These are phyloP conservation scores for Fusarium piperis DNA, from an alignment of 2,329 filamentous ascomycete genomes.

Conservation along the genomic window DNA sequence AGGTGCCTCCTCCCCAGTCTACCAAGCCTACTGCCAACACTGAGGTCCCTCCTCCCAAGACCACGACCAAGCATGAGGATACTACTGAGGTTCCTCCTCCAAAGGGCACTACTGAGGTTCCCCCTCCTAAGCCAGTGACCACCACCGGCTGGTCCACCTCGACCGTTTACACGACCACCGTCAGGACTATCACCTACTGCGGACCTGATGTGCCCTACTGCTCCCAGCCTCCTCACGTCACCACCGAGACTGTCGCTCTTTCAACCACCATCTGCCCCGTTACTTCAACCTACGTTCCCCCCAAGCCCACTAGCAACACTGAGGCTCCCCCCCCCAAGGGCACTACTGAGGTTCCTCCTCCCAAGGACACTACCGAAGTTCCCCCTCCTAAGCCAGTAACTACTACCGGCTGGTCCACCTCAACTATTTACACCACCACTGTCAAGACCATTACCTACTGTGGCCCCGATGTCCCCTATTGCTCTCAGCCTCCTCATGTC, in stretches of 20 bases:
- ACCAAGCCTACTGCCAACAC: constrained; percentile 23
- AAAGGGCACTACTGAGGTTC: background rate
- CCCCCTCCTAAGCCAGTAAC: background rate
- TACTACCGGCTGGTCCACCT: constrained; percentile 8
- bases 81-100: constrained; percentile 4
- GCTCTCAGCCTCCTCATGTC: constrained; percentile 16
- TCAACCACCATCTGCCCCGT: constrained; percentile 29
- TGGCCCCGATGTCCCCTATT: constrained; percentile 14
- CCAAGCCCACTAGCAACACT: background rate
- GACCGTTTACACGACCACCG: constrained; percentile 30
- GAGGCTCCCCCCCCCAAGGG: background rate
- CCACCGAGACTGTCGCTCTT: constrained; percentile 22
- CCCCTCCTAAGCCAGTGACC: background rate
- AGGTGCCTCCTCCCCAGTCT: background rate
- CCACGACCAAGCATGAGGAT: constrained; percentile 29
- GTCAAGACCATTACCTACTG: constrained; percentile 27
- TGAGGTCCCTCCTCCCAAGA: constrained; percentile 6
- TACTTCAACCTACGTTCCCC: background rate
- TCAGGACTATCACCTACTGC: constrained; percentile 27
- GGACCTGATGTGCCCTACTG: constrained; percentile 18
- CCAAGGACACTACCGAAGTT: background rate
- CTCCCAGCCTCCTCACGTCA: constrained; percentile 15
- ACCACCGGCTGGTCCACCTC: constrained; percentile 12
- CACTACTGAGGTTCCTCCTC: constrained; percentile 3
- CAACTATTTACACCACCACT: constrained; percentile 31